phyloP scores from a whole-genome alignment of 2,329 filamentous ascomycete species.

The Talaromyces amestolkiae region DNA sequence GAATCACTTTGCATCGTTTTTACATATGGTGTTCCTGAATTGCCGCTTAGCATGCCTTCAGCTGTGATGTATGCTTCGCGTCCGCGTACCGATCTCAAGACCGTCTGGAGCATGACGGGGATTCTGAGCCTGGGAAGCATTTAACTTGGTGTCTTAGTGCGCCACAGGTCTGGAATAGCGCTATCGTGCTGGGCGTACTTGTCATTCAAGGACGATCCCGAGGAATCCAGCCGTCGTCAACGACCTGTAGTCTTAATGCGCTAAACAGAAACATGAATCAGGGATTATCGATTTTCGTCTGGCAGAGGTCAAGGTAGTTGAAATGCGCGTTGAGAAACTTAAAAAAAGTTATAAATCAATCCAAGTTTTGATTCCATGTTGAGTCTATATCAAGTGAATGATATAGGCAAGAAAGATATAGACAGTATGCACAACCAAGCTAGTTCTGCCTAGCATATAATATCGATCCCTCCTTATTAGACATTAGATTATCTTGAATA shows the following conservation, averaged over 20 bases:
- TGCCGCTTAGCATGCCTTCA: constrained; percentile 40
- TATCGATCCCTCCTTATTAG: background rate
- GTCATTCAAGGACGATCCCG: constrained; percentile 24
- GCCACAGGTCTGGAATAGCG: constrained; percentile 46
- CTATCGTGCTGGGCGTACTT: constrained; percentile 40
- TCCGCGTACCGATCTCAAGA: constrained; percentile 44
- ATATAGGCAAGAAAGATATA: background rate
- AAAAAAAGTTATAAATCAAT: background rate
- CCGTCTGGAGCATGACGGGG: constrained; percentile 34
- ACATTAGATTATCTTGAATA: background rate
- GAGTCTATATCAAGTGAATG: background rate
- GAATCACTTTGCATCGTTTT: constrained; percentile 42
- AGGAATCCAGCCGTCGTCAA: constrained; percentile 35
- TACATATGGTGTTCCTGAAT: constrained; percentile 43
- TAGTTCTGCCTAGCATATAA: background rate
- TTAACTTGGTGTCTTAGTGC: constrained; percentile 37
- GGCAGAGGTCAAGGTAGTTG: constrained; percentile 44
- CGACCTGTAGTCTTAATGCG: constrained; percentile 43
- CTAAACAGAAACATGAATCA: constrained; percentile 40
- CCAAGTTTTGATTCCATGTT: background rate
- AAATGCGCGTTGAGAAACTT: constrained; percentile 40
- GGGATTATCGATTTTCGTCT: constrained; percentile 45
- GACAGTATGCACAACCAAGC: background rate
- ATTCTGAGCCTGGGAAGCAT: constrained; percentile 29
- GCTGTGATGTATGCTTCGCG: constrained; percentile 42